Evolutionary conservation across 116 monocot species (phyloP).

Genomic region (Dioscorea cayenensis): DNA sequence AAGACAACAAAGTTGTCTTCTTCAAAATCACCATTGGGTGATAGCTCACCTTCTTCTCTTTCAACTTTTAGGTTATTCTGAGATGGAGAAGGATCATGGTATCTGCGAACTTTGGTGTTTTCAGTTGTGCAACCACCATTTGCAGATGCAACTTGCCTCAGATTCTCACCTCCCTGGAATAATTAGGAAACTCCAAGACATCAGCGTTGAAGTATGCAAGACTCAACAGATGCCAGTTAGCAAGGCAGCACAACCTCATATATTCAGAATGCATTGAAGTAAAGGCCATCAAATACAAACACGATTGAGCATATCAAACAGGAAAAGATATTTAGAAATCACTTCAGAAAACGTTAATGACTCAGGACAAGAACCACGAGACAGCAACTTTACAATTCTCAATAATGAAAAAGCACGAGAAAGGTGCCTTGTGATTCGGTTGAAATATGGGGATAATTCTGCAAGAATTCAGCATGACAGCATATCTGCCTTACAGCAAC

Average conservation of each 20-base stretch:
- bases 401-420: too few species aligned
- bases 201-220: background rate
- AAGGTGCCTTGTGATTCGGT: too few species aligned
- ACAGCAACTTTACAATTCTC: too few species aligned
- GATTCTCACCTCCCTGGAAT: constrained; percentile 18
- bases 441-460: too few species aligned
- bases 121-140: constrained; percentile 20
- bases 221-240: background rate
- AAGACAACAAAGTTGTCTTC: constrained; percentile 67
- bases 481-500: too few species aligned
- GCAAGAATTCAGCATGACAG: too few species aligned
- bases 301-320: too few species aligned
- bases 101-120: constrained; percentile 11
- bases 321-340: too few species aligned
- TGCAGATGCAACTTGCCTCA: constrained; percentile 8
- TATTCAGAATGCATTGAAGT: too few species aligned
- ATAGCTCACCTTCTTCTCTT: constrained; percentile 80
- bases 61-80: constrained; percentile 34
- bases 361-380: too few species aligned
- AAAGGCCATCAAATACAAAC: too few species aligned
- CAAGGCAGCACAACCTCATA: background rate
- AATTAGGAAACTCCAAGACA: background rate
- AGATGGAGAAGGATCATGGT: constrained; percentile 16
- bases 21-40: constrained; percentile 76
- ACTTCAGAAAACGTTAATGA: too few species aligned